Conservation (phyloP, 169 alveolate species). For the Plasmodium fragile region DNA sequence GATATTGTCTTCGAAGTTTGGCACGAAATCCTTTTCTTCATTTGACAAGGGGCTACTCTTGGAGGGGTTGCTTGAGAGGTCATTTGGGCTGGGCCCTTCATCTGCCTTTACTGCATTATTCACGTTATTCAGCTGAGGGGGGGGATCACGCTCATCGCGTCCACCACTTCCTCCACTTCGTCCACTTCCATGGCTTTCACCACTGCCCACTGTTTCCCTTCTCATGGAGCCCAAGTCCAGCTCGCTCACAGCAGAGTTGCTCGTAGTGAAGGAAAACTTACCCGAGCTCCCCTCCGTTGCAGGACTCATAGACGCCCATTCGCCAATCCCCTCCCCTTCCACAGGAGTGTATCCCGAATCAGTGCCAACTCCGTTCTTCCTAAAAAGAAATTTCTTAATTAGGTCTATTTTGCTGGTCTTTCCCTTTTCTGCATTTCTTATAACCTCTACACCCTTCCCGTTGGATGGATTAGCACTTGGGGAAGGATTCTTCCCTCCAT, state of each 20-base stretch:
- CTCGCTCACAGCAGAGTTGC: neutral
- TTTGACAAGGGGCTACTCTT: neutral
- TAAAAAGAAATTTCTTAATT: conserved; percentile 19
- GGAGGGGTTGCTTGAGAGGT: neutral
- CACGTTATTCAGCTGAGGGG: neutral
- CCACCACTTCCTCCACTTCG: neutral
- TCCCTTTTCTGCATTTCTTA: neutral
- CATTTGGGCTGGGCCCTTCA: neutral
- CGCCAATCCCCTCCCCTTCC: neutral
- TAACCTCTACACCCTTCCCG: neutral
- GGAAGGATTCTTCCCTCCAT: neutral
- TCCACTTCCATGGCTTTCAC: neutral
- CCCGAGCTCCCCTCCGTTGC: neutral
- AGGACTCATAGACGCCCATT: neutral
- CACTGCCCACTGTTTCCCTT: neutral
- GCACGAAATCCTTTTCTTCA: conserved; percentile 25
- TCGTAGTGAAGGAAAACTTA: neutral
- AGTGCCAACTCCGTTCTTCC: neutral
- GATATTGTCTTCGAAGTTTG: conserved; percentile 72
- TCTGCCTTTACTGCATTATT: neutral
- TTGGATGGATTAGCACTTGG: neutral
- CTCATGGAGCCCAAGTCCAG: neutral
- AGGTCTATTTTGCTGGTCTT: neutral
- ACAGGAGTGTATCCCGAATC: neutral
- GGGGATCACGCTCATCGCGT: neutral